Evolutionary conservation across 345 rosid species (phyloP).

Genomic region (Brassica incana): DNA sequence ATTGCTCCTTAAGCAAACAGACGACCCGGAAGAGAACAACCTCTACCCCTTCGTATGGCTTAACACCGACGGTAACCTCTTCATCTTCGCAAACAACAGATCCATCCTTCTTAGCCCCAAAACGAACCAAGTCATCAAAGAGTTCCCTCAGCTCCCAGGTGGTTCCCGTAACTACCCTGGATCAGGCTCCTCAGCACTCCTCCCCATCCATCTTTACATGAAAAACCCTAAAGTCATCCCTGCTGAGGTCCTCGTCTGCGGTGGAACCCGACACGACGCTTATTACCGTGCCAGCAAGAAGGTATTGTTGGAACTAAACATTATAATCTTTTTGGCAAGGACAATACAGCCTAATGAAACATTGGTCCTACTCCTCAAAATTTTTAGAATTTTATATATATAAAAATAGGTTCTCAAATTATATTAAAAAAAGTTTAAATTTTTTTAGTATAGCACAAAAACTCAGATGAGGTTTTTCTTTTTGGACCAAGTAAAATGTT

Average conservation of each 20-base stretch:
- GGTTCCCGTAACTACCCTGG: slow-evolving; percentile 47
- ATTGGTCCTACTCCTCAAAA: too few species aligned
- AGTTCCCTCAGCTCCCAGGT: slow-evolving; percentile 1
- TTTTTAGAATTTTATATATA: too few species aligned
- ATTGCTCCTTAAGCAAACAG: slow-evolving; percentile 45
- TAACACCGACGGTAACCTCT: not conserved
- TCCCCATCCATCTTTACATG: slow-evolving; percentile 52
- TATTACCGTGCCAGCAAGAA: slow-evolving; percentile 43
- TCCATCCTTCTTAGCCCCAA: not conserved
- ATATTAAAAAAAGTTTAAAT: too few species aligned
- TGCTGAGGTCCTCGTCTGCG: slow-evolving; percentile 60
- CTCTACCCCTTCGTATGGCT: not conserved
- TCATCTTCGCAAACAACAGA: not conserved
- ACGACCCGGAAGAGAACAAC: not conserved
- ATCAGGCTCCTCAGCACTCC: slow-evolving; percentile 62
- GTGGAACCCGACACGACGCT: slow-evolving; percentile 54
- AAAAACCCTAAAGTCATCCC: slow-evolving; percentile 29
- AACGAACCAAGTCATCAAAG: not conserved
- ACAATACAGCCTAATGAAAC: too few species aligned
- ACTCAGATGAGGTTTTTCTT: too few species aligned
- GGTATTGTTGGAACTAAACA: not conserved
- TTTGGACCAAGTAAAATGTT: not conserved
- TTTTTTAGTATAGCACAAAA: too few species aligned
- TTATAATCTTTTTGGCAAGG: too few species aligned
- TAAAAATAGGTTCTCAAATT: too few species aligned